Percentiles rank a stretch among this genome's conserved stretches.
phyloP scores from a whole-genome alignment of 371 early-diverging fungal species.

The Quaeritorhiza haematococci region DNA sequence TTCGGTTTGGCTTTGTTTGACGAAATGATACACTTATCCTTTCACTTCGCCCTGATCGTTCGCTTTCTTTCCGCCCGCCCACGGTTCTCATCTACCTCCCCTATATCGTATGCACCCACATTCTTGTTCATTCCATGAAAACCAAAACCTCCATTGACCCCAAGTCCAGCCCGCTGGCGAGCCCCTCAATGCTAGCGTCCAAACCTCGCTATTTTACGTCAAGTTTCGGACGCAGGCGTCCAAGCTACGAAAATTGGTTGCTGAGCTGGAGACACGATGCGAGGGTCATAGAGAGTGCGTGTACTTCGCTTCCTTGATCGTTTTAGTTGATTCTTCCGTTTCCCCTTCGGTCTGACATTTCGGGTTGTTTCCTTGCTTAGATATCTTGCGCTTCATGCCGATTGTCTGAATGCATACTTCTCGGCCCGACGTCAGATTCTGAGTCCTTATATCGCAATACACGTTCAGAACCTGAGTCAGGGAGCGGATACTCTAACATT shows the following conservation, averaged over 20 bases:
- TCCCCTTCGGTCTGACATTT: neutral
- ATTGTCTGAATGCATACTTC: slow-evolving; percentile 69
- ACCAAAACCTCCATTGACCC: neutral
- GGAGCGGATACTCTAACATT: slow-evolving; percentile 59
- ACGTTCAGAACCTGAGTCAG: slow-evolving; percentile 52
- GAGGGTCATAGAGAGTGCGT: slow-evolving; percentile 66
- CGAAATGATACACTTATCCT: too few relatives aligned
- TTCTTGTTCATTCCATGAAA: too few relatives aligned
- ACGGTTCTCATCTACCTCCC: too few relatives aligned
- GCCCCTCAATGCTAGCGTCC: slow-evolving; percentile 16
- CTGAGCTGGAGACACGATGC: slow-evolving; percentile 69
- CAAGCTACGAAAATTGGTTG: slow-evolving; percentile 54
- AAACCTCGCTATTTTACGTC: slow-evolving; percentile 61
- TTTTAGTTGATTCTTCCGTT: too few relatives aligned
- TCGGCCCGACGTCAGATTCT: slow-evolving; percentile 63
- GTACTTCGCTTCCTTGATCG: neutral
- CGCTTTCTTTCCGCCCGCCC: too few relatives aligned
- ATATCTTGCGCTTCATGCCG: slow-evolving; percentile 65
- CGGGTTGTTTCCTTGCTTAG: slow-evolving; percentile 22
- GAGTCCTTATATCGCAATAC: slow-evolving; percentile 56
- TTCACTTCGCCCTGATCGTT: too few relatives aligned
- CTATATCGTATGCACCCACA: too few relatives aligned
- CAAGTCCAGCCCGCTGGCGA: slow-evolving; percentile 11
- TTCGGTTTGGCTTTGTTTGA: too few relatives aligned
- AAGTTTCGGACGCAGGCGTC: slow-evolving; percentile 69